Conservation (phyloP, 164 flowering plant species). For the Taxillus chinensis region DNA sequence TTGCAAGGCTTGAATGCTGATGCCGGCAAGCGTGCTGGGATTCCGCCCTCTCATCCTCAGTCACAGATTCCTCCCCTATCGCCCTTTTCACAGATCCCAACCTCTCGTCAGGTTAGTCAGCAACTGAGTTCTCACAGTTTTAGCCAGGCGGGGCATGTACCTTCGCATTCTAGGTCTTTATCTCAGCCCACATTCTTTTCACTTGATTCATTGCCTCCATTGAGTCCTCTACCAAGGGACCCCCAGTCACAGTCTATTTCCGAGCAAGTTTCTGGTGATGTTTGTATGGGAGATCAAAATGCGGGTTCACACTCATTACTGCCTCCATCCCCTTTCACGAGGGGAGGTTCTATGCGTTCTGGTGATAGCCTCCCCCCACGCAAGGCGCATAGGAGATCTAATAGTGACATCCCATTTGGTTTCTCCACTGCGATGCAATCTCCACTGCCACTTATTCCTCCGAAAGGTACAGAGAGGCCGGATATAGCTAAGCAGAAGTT, state of each 20-base stretch:
- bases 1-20: constrained; percentile 29
- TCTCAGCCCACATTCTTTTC: constrained; percentile 77
- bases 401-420: constrained; percentile 81
- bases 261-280: constrained; percentile 42
- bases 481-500: constrained; percentile 25
- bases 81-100: constrained; percentile 70
- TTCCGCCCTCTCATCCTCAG: constrained; percentile 61
- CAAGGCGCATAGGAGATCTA: constrained; percentile 76
- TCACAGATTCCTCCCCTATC: constrained; percentile 58
- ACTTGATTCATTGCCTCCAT: constrained; percentile 74
- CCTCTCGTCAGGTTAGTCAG: constrained; percentile 15
- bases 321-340: constrained; percentile 23
- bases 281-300: constrained; percentile 62
- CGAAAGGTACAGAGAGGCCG: background rate
- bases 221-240: constrained; percentile 53
- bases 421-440: constrained; percentile 41
- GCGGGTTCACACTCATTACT: constrained; percentile 22
- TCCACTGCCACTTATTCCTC: constrained; percentile 17
- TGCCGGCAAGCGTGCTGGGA: constrained; percentile 46
- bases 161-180: constrained; percentile 67
- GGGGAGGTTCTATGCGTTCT: constrained; percentile 20
- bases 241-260: constrained; percentile 24
- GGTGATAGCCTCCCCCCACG: constrained; percentile 78
- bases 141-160: constrained; percentile 15
- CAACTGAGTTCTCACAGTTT: constrained; percentile 37